Conservation (phyloP, 2,329 filamentous ascomycete genomes). For the Fulvia fulva region DNA sequence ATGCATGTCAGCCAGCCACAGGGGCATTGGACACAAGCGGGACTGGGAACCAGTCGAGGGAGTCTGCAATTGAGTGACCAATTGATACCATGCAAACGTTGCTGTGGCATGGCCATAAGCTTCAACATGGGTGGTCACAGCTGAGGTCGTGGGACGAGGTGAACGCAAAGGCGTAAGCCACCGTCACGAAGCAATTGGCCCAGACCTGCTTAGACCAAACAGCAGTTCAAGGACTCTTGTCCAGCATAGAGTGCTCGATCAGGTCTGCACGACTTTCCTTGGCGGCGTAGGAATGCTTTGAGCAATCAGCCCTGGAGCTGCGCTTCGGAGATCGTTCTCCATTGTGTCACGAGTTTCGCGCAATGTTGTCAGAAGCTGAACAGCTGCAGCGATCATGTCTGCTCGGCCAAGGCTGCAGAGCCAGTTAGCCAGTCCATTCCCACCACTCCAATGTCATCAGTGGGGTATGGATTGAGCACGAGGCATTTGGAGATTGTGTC, state of each 20-base stretch:
- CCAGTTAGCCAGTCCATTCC: background rate
- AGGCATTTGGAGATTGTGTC: background rate
- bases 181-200: background rate
- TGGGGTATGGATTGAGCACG: too few relatives aligned
- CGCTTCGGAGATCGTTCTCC: too few relatives aligned
- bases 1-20: background rate
- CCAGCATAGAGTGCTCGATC: too few relatives aligned
- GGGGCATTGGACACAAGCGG: background rate
- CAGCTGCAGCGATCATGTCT: background rate
- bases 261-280: too few relatives aligned
- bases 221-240: too few relatives aligned
- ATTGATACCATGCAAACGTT: background rate
- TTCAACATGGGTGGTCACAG: background rate
- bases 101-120: background rate
- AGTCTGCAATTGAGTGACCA: background rate
- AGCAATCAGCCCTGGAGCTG: too few relatives aligned
- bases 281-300: too few relatives aligned
- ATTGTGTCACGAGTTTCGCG: background rate
- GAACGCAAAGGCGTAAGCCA: background rate
- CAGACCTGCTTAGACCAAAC: background rate
- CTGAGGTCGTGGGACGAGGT: background rate
- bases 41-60: background rate
- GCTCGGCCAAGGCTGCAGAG: background rate
- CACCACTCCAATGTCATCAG: background rate
- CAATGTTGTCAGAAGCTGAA: background rate